Percentiles rank a stretch among this genome's conserved stretches.
These are phyloP conservation scores for Leccinum uliginosum DNA, from an alignment of 768 basidiomycete genomes.

Conservation along the genomic window DNA sequence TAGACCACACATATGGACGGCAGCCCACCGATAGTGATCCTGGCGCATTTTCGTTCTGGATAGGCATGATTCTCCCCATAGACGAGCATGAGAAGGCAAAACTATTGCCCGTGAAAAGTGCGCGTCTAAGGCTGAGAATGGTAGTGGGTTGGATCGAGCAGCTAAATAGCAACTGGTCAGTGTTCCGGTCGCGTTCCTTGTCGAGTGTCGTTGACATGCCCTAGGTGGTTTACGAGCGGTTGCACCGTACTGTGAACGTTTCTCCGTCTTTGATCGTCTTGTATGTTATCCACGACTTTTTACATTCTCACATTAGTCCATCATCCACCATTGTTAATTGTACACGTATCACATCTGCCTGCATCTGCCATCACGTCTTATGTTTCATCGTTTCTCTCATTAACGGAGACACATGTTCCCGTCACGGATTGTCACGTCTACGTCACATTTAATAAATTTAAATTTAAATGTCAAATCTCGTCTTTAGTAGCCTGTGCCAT, in stretches of 20 bases:
- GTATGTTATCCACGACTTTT: constrained; percentile 11
- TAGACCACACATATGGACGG: constrained; percentile 72
- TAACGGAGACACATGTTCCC: background rate
- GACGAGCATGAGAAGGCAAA: constrained; percentile 88
- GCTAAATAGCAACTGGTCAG: constrained; percentile 54
- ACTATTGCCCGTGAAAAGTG: constrained; percentile 74
- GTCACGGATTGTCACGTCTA: constrained; percentile 10
- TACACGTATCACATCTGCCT: constrained; percentile 9
- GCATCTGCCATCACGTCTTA: constrained; percentile 12
- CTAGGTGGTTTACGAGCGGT: constrained; percentile 75
- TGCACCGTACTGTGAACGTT: constrained; percentile 50
- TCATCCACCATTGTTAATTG: constrained; percentile 10
- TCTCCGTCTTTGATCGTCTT: constrained; percentile 1
- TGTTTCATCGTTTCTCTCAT: background rate
- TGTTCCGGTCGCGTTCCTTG: constrained; percentile 9
- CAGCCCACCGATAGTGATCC: constrained; percentile 64
- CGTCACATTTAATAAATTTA: constrained; percentile 7
- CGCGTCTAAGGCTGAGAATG: constrained; percentile 73
- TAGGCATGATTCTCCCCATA: constrained; percentile 85
- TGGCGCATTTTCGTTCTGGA: constrained; percentile 80
- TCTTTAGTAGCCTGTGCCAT: constrained; percentile 4
- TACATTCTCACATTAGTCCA: constrained; percentile 10
- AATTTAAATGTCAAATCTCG: background rate
- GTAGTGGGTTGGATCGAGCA: constrained; percentile 95
- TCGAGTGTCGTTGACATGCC: constrained; percentile 15